Base-by-base conservation (phyloP, 495 filamentous ascomycete species). In the Parmelia sp. region DNA sequence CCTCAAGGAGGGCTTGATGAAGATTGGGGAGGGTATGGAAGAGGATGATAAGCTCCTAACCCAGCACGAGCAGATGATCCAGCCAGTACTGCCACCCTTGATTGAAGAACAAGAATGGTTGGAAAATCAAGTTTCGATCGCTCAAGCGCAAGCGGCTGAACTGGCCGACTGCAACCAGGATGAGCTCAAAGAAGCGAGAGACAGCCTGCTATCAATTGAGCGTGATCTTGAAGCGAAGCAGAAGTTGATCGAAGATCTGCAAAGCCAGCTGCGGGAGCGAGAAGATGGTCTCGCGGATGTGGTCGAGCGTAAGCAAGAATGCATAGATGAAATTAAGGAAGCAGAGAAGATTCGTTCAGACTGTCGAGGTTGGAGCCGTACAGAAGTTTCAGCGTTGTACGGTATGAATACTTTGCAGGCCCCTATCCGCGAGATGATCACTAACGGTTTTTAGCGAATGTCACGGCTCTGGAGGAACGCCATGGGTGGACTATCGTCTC, bases 321-420 rank as follows among this genome's bases (percentile, higher is more conserved):
- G 78, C 69, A 65, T 83, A 25, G 80, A 82, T 7, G 90, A 92
- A 39, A 97, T 96, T 62, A 80, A 83, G 60, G 87, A 92, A 68
- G 91, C 93, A 1, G 91, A 97, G 70, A 86, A 86, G 62, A 78
- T 95, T 42, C 84, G 88, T 66, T 90, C 96, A 72, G 86, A 94
- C 69, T 96, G 88, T 72, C 84, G 92, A 23, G 92, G 94, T 27
- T 96, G 92, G 89, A 94, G 86, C 65, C 81, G 86, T 36, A 82
- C 78, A 23, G 94, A 97, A 72, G 87, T 97, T 61, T 79, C 75
- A 60, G 79, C 79, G 31, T 77, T 93, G 11, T 90, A 92, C 80
- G 81, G 88, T 90, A 76, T 70, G 80, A 68, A 21, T 60, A 37
- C 17, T 19, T 25, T 39, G 21, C 44, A 62, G 42, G 39, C 66